Conservation (phyloP, 2,329 filamentous ascomycete species). For the Balansia obtecta region DNA sequence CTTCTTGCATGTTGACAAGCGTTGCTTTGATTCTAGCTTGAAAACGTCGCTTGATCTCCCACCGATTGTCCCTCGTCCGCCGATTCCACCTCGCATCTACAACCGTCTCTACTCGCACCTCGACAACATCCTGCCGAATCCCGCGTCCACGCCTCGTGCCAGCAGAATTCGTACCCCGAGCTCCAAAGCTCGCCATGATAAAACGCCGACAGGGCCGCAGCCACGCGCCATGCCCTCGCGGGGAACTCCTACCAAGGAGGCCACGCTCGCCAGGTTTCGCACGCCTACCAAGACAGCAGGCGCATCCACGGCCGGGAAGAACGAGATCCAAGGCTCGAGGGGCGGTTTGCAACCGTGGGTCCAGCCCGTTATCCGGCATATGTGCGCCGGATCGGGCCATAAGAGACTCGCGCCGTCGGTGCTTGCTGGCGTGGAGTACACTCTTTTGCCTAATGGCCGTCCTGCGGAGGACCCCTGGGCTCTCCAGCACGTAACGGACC, state of each 20-base stretch:
- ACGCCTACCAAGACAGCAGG: conserved; percentile 21
- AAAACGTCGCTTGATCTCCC: conserved; percentile 68
- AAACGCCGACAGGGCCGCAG: conserved; percentile 14
- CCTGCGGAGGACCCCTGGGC: conserved; percentile 37
- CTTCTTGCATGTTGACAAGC: neutral
- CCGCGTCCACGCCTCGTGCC: conserved; percentile 20
- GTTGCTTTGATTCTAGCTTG: conserved; percentile 35
- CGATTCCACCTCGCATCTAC: conserved; percentile 69
- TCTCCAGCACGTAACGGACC: conserved; percentile 33
- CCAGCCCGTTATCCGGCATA: conserved; percentile 51
- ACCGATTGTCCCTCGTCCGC: conserved; percentile 60
- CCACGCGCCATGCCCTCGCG: conserved; percentile 25
- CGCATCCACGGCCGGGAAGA: conserved; percentile 28
- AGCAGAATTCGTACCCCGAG: conserved; percentile 21
- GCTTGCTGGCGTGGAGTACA: conserved; percentile 57
- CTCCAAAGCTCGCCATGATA: conserved; percentile 17
- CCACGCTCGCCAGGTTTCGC: conserved; percentile 29
- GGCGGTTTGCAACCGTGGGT: conserved; percentile 50
- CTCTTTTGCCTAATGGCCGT: conserved; percentile 30
- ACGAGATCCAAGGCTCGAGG: conserved; percentile 12
- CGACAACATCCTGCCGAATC: conserved; percentile 52
- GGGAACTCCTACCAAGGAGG: conserved; percentile 34
- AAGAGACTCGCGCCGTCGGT: conserved; percentile 57
- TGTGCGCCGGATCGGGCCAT: conserved; percentile 49
- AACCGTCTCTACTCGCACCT: conserved; percentile 74